Conservation (phyloP, 176 grass and related monocot species). For the Melocanna baccifera region DNA sequence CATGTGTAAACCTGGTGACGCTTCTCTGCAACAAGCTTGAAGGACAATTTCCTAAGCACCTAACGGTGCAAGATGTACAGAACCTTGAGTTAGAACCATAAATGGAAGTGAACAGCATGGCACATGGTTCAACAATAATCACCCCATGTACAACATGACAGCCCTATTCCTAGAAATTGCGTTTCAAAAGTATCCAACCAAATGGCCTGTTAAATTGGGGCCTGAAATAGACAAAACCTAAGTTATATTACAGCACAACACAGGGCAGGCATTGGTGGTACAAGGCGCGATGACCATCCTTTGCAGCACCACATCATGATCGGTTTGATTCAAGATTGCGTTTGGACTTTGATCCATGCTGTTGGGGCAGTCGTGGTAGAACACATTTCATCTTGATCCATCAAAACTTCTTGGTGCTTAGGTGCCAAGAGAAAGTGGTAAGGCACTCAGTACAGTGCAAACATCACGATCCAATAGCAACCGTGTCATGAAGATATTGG, state of each 20-base stretch:
- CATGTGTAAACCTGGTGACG: not conserved
- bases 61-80: not conserved
- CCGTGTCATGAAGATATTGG: constrained; percentile 87
- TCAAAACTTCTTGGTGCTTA: constrained; percentile 47
- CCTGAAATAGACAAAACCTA: constrained; percentile 30
- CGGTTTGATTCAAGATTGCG: not conserved
- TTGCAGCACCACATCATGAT: constrained; percentile 10
- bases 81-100: constrained; percentile 40
- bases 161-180: constrained; percentile 45
- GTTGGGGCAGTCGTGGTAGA: constrained; percentile 21
- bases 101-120: constrained; percentile 38
- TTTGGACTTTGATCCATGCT: constrained; percentile 6
- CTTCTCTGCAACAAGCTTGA: not conserved
- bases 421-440: constrained; percentile 30
- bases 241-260: constrained; percentile 56
- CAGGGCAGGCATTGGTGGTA: constrained; percentile 27
- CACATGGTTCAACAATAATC: constrained; percentile 49
- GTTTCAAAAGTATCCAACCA: constrained; percentile 35
- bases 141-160: constrained; percentile 63
- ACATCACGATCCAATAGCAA: constrained; percentile 7
- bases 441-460: constrained; percentile 17
- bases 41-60: constrained; percentile 7
- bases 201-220: constrained; percentile 41
- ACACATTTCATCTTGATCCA: constrained; percentile 27
- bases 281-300: constrained; percentile 28